These are phyloP conservation scores for Coriaria nepalensis DNA, from an alignment of 306 rosid genomes.

Conservation along the genomic window DNA sequence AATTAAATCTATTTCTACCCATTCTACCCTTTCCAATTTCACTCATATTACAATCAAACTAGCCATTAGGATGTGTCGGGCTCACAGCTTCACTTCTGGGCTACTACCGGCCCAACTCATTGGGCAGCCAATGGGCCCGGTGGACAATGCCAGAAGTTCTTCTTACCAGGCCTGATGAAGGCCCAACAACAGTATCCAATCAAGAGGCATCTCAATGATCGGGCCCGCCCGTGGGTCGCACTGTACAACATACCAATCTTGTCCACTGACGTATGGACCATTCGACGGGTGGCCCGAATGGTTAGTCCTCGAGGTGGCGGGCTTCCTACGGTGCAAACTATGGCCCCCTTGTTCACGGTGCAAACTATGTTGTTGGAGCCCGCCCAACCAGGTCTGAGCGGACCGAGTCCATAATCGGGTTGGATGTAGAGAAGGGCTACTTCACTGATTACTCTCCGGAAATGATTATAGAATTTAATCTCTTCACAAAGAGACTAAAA, in stretches of 20 bases:
- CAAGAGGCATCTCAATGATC: slow-evolving; percentile 57
- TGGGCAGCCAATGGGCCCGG: slow-evolving; percentile 82
- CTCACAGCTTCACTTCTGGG: no score
- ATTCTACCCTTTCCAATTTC: no score
- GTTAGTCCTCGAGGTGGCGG: slow-evolving; percentile 91
- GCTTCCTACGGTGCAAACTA: slow-evolving; percentile 59
- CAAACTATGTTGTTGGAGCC: slow-evolving; percentile 68
- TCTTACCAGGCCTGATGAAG: slow-evolving; percentile 49
- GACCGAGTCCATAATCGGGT: slow-evolving; percentile 60
- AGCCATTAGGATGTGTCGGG: no score
- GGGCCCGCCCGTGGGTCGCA: slow-evolving; percentile 65
- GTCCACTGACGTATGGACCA: slow-evolving; percentile 34
- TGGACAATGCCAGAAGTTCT: slow-evolving; percentile 53
- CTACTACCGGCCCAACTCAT: slow-evolving; percentile 34
- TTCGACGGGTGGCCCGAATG: slow-evolving; percentile 50
- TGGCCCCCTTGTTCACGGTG: slow-evolving; percentile 45
- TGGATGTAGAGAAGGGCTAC: slow-evolving; percentile 70
- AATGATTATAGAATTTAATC: slow-evolving; percentile 37
- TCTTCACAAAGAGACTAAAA: slow-evolving; percentile 20
- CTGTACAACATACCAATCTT: slow-evolving; percentile 55
- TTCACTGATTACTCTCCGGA: slow-evolving; percentile 70
- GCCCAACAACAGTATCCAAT: slow-evolving; percentile 34
- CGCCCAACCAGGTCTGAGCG: slow-evolving; percentile 57
- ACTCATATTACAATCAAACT: no score
- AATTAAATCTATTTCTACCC: no score